Base-by-base conservation (phyloP, 2,329 filamentous ascomycete genomes). In the Leptosphaerulina australis region DNA sequence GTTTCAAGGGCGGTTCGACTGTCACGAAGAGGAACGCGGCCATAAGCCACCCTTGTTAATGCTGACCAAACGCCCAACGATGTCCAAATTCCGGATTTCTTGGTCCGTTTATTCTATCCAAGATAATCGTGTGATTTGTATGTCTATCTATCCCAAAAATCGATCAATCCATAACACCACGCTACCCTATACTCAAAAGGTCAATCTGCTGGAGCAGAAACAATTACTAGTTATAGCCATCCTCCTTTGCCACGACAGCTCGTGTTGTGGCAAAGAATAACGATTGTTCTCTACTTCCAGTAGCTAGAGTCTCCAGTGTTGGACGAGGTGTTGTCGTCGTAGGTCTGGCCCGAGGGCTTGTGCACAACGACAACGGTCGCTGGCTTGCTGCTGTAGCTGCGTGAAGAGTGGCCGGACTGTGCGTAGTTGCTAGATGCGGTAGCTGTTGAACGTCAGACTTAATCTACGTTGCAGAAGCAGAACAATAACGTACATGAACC, bases 161-260 rank as follows among this genome's bases (percentile, higher is more conserved):
- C 12, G n/a, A n/a, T n/a, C 40, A 38, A 39, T n/a, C 47, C 39
- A 26, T 33, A 51, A 51, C 48, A 28, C 48, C 48, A 5, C 18
- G 2, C 36, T 26, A 41, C 31, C 36, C 36, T 37, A 40, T 40
- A 25, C 35, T 22, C 11, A 29, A 36, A 4, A 12, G 37, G 18
- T 41, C 18, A 28, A 41, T 4, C 9, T 12, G 18, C 12, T 9
- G 4, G 14, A n/a, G 15, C 11, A 30, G 12, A 14, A 2, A 36
- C 15, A 21, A 7, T 30, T 20, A n/a, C 31, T 41, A 46, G 26
- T 51, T 51, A 31, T 46, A 51, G 2, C 48, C 48, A n/a, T 36
- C 48, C 10, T 43, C 43, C 9, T 43, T 43, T 41, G 48, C 31
- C 25, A 29, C 20, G 15, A 24, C 36, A 3, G 22, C 1, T 6